Percentiles rank a stretch among this genome's conserved stretches.
Evolutionary conservation across 176 grass and related monocot genomes (phyloP).

Genomic region (Bothriochloa decipiens): DNA sequence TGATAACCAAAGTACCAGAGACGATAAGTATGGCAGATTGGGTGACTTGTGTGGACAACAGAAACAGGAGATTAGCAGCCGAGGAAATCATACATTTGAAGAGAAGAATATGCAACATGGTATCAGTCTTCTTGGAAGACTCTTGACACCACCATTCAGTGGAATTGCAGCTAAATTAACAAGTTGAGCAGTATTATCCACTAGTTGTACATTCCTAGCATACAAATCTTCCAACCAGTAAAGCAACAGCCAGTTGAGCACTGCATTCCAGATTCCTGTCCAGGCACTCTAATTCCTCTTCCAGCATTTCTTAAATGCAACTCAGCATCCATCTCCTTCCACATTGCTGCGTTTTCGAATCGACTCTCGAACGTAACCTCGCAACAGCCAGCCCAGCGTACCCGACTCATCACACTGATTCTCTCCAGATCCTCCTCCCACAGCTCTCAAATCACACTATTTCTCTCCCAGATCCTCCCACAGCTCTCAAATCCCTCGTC

Average conservation of each 20-base stretch:
- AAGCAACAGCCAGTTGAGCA: background rate
- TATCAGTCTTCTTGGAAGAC: background rate
- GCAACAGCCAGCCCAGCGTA: background rate
- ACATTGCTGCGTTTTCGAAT: background rate
- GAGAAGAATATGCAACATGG: background rate
- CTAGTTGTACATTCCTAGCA: background rate
- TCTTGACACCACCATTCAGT: background rate
- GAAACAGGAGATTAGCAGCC: background rate
- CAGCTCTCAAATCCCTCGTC: background rate
- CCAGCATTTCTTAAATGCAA: background rate
- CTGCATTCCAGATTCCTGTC: background rate
- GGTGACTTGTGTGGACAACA: background rate
- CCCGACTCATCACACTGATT: background rate
- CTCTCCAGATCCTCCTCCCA: background rate
- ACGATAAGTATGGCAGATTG: background rate
- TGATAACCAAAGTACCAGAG: background rate
- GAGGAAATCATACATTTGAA: background rate
- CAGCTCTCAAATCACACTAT: background rate
- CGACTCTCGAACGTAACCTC: conserved; percentile 7
- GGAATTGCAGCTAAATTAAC: background rate
- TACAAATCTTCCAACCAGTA: background rate
- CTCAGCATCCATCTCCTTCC: background rate
- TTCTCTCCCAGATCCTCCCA: conserved; percentile 27
- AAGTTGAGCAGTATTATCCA: background rate
- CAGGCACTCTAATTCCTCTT: background rate